These are phyloP conservation scores for Cornus kousa DNA, from an alignment of 148 eudicot species.

Conservation along the genomic window DNA sequence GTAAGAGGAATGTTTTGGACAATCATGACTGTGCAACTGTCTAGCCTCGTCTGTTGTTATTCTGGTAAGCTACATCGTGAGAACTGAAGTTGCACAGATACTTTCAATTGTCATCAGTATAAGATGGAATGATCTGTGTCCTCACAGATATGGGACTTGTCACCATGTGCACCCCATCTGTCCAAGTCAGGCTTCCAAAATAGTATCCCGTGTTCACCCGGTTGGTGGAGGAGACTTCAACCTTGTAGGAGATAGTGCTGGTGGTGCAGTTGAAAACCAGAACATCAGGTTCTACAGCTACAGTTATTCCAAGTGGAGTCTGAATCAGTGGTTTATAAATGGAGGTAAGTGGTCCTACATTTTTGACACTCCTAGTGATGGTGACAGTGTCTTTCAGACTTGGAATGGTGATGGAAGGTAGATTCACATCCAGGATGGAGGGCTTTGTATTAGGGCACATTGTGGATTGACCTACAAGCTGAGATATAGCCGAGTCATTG, in stretches of 20 bases:
- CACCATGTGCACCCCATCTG: slow-evolving; percentile 19
- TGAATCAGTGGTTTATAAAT: slow-evolving; percentile 15
- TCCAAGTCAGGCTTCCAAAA: slow-evolving; percentile 29
- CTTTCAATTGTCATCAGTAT: background rate
- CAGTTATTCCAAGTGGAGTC: slow-evolving; percentile 19
- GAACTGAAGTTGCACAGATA: background rate
- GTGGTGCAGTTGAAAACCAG: slow-evolving; percentile 15
- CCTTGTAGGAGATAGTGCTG: slow-evolving; percentile 11
- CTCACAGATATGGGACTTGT: slow-evolving; percentile 27
- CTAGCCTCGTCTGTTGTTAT: too few relatives aligned
- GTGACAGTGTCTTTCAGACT: slow-evolving; percentile 14
- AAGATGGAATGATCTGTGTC: slow-evolving; percentile 4
- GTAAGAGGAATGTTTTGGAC: too few relatives aligned
- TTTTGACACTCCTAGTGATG: slow-evolving; percentile 21
- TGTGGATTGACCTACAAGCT: slow-evolving; percentile 1
- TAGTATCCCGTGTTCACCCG: slow-evolving; percentile 11
- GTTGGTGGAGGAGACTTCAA: slow-evolving; percentile 10
- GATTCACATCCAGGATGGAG: slow-evolving; percentile 18
- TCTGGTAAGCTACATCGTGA: too few relatives aligned
- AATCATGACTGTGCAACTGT: too few relatives aligned
- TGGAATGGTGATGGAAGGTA: slow-evolving; percentile 26
- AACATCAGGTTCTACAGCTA: slow-evolving; percentile 14
- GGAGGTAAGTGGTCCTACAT: slow-evolving; percentile 21
- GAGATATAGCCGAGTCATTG: slow-evolving; percentile 6
- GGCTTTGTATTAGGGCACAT: background rate